Evolutionary conservation across 257 asterid genomes (phyloP).

Genomic region (Leonotis leonurus): DNA sequence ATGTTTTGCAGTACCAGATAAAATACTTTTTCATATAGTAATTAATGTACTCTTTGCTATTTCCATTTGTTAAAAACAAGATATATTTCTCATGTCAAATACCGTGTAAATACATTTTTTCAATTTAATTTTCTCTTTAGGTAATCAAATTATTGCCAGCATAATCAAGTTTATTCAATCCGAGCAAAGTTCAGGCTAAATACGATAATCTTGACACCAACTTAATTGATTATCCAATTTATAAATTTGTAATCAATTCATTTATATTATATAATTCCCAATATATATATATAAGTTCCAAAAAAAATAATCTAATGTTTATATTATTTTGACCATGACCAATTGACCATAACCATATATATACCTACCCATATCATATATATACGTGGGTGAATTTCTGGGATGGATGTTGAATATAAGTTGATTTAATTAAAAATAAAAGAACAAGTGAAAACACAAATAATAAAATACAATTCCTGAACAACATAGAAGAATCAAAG

Average conservation of each 20-base stretch:
- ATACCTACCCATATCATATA: background rate
- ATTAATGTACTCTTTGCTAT: background rate
- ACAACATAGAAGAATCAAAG: background rate
- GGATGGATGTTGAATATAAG: background rate
- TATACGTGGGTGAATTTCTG: background rate
- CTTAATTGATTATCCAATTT: too few species aligned
- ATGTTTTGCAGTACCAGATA: background rate
- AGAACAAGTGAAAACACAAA: background rate
- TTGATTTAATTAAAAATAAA: background rate
- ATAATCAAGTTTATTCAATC: too few species aligned
- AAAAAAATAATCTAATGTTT: background rate
- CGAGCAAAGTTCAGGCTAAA: too few species aligned
- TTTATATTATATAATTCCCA: too few species aligned
- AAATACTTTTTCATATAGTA: background rate
- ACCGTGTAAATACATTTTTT: too few species aligned
- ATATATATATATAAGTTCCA: too few species aligned
- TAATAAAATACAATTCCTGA: background rate
- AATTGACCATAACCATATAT: slow-evolving; percentile 9
- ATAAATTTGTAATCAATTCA: too few species aligned
- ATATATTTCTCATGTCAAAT: too few species aligned
- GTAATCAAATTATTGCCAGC: too few species aligned
- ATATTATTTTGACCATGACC: background rate
- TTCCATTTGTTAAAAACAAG: too few species aligned
- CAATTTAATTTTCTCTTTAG: too few species aligned
- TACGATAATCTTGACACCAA: too few species aligned